Evolutionary conservation across 257 asterid genomes (phyloP), one percentile per base, ranked within the genome.

Genomic region (Euphrasia confusa): DNA sequence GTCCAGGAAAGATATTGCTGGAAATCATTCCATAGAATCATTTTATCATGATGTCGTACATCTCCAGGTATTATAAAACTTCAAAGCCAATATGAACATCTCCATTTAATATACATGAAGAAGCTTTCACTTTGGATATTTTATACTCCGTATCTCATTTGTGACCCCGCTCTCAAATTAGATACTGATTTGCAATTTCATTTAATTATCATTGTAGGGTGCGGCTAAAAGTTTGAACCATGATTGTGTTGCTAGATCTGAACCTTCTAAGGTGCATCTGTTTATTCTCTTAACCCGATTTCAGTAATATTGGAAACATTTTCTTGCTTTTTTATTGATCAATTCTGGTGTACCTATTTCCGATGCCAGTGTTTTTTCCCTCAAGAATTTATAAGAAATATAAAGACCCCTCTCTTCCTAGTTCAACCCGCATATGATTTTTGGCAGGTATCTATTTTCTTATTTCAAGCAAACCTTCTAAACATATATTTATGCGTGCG

Each of bases 391-490:
- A 67, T 91, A 54, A 71, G 72, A 72, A 67, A 72, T 63, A 81
- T 91, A 60, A 76, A 80, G 83, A 86, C 98, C 58, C 98, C 96
- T 27, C 61, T 88, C 66, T 91, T 91, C 81, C 85, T 91, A 15
- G 95, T 86, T 79, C 83, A 91, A 68, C 92, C 98, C 28, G 84
- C 94, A 47, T 91, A 88, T 81, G 98, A 91, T 65, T 85, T 77
- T 84, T 88, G 98, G 98, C 98, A 91, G 91, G 98, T 84, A 76
- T 54, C 52, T 52, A 75, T 55, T 56, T 59, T 63, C 57, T 67
- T 2, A 10, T 64, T 50, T 73, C 53, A 50, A 56, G 18, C 44
- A 27, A 63, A 37, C 35, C 58, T 49, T 60, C 37, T 26, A 0
- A 39, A 13, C 26, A 21, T 26, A n/a, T 62, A 54, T 48, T 53